These are phyloP conservation scores for Trametes elegans DNA, from an alignment of 768 basidiomycete genomes.

Conservation along the genomic window DNA sequence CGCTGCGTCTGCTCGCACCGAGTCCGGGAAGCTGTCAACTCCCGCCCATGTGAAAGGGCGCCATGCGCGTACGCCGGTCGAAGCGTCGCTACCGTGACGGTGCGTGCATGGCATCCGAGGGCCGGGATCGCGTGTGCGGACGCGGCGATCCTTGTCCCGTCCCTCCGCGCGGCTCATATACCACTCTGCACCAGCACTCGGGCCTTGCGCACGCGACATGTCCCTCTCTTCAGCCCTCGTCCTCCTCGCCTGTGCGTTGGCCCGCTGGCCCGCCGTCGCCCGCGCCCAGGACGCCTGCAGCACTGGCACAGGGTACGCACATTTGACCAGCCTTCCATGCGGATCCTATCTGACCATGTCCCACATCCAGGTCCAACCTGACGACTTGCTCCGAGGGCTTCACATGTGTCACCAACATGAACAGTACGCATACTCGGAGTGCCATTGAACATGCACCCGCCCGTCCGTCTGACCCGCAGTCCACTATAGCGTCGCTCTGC, in stretches of 20 bases:
- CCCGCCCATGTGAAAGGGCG: too few relatives aligned
- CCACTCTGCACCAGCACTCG: too few relatives aligned
- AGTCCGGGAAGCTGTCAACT: too few relatives aligned
- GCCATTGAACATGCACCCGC: not conserved
- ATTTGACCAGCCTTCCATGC: too few relatives aligned
- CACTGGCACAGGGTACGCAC: constrained; percentile 6
- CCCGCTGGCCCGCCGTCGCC: not conserved
- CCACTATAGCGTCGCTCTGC: constrained; percentile 5
- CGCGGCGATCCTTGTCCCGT: too few relatives aligned
- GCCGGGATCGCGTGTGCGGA: too few relatives aligned
- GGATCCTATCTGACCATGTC: not conserved
- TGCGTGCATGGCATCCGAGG: too few relatives aligned
- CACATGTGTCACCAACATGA: constrained; percentile 12
- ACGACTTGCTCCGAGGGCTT: constrained; percentile 14
- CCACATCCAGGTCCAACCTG: constrained; percentile 7
- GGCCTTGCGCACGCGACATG: not conserved
- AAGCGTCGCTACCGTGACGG: too few relatives aligned
- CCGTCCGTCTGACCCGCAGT: not conserved
- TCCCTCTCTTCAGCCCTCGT: not conserved
- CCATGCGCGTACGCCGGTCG: too few relatives aligned
- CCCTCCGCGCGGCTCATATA: too few relatives aligned
- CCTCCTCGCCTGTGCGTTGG: constrained; percentile 6
- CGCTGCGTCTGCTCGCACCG: too few relatives aligned
- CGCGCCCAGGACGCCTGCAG: not conserved
- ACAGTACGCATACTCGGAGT: not conserved